Evolutionary conservation across 768 basidiomycete genomes (phyloP), one percentile per base, ranked within the genome.

Genomic region (Hericium erinaceus): DNA sequence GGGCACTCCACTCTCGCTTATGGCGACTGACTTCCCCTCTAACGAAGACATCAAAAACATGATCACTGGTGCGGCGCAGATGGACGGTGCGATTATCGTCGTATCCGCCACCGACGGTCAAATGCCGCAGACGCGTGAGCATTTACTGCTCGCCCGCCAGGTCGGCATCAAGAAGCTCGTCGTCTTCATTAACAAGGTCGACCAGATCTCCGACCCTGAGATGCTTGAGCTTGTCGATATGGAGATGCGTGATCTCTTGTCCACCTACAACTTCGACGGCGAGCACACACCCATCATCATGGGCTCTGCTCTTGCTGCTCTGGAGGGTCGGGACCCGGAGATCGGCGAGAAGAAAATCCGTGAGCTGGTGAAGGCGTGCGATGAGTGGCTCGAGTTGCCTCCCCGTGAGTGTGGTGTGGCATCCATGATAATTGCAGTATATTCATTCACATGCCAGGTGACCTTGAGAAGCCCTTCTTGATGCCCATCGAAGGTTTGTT

Each of bases 171-270:
- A 95, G 75, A 89, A 87, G 72, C 83, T 99, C 39, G 93, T 98
- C 58, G 97, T 99, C 63, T 99, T 97, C 79, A 94, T 99, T 73
- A 99, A 99, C 88, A 99, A 99, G 75, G 86, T 99, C 60, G 97
- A 99, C 75, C 83, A 87, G 77, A 89, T 98, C 58, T 83, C 87
- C 60, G 97, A 99, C 80, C 84, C 87, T 5, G 97, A 99, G 79
- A 98, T 99, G 94, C 77, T 98, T 57, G 93, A 97, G 76, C 87
- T 99, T 59, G 97, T 99, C 60, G 97, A 99, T 65, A 98, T 99
- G 95, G 97, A 99, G 80, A 99, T 99, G 86, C 87, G 97, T 59
- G 97, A 99, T 68, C 80, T 99, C 11, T 80, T 99, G 22, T 75
- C 84, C 3, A 84, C 84, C 13, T 98, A 98, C 77, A 90, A 92